Percentiles rank a stretch among this genome's conserved stretches.
Conservation (phyloP, 768 basidiomycete species). For the Tremella yokohamensis region DNA sequence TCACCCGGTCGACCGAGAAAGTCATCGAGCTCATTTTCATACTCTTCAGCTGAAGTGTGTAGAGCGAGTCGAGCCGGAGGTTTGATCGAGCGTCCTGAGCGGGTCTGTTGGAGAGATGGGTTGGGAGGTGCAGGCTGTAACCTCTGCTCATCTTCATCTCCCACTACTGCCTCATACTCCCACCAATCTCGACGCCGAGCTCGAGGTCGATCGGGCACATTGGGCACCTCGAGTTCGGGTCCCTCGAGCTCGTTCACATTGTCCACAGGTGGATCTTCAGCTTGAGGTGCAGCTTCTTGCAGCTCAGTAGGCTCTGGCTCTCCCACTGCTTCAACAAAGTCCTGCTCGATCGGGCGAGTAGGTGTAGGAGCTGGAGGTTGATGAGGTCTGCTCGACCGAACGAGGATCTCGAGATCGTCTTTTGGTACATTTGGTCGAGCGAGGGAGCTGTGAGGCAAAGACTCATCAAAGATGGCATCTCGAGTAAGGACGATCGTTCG, state of each 20-base stretch:
- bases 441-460: background rate
- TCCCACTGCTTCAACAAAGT: conserved; percentile 6
- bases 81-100: conserved; percentile 3
- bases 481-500: conserved; percentile 2
- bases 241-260: background rate
- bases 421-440: background rate
- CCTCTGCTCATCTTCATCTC: conserved; percentile 3
- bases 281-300: background rate
- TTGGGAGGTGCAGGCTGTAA: conserved; percentile 7
- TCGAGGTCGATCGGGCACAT: background rate
- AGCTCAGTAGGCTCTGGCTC: background rate
- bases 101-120: conserved; percentile 1
- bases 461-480: conserved; percentile 12
- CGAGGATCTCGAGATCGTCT: background rate
- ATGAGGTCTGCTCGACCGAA: background rate
- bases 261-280: background rate
- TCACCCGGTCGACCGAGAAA: conserved; percentile 10
- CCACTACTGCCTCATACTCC: conserved; percentile 6
- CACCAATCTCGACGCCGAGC: conserved; percentile 2
- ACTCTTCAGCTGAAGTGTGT: conserved; percentile 5
- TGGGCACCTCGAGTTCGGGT: conserved; percentile 1
- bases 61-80: conserved; percentile 5
- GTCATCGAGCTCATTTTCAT: conserved; percentile 9
- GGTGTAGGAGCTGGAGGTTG: background rate
- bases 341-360: background rate